Conservation (phyloP, 1,284 basidiomycete genomes). For the Cutaneotrichosporon spelunceum region DNA sequence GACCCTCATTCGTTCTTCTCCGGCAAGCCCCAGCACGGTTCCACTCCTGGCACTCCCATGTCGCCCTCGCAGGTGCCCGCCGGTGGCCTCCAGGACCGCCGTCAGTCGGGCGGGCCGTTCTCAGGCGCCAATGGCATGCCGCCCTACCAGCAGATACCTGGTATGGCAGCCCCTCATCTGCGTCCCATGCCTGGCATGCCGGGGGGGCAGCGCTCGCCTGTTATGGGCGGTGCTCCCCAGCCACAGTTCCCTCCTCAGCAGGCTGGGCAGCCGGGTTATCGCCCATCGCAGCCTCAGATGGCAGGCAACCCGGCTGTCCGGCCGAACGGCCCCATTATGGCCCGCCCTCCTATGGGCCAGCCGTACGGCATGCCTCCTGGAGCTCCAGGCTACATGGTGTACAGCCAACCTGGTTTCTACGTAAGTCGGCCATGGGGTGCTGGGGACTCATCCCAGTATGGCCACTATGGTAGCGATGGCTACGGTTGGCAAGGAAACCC, state of each 20-base stretch:
- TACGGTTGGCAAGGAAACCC: constrained; percentile 19
- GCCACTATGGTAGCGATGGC: constrained; percentile 13
- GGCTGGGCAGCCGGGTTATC: constrained; percentile 24
- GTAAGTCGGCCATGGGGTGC: constrained; percentile 29
- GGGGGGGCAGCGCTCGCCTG: constrained; percentile 36
- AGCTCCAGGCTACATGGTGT: constrained; percentile 40
- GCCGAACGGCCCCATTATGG: constrained; percentile 19
- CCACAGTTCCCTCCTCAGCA: constrained; percentile 30
- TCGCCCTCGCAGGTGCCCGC: constrained; percentile 24
- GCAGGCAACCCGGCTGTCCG: constrained; percentile 20
- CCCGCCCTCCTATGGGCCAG: constrained; percentile 20
- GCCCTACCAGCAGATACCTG: constrained; percentile 24
- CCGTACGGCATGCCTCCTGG: constrained; percentile 35
- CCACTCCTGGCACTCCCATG: constrained; percentile 23
- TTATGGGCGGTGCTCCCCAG: constrained; percentile 25
- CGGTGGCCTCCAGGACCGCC: constrained; percentile 30
- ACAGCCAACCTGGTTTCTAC: constrained; percentile 35
- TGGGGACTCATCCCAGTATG: constrained; percentile 8
- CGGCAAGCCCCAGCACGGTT: constrained; percentile 35
- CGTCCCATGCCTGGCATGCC: constrained; percentile 33
- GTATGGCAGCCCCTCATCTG: constrained; percentile 26
- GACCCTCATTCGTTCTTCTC: constrained; percentile 44
- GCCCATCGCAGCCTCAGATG: constrained; percentile 25
- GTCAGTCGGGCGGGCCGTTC: constrained; percentile 34
- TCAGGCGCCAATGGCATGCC: constrained; percentile 32